Conservation (phyloP, 345 rosid species). For the Citrus cavaleriei region DNA sequence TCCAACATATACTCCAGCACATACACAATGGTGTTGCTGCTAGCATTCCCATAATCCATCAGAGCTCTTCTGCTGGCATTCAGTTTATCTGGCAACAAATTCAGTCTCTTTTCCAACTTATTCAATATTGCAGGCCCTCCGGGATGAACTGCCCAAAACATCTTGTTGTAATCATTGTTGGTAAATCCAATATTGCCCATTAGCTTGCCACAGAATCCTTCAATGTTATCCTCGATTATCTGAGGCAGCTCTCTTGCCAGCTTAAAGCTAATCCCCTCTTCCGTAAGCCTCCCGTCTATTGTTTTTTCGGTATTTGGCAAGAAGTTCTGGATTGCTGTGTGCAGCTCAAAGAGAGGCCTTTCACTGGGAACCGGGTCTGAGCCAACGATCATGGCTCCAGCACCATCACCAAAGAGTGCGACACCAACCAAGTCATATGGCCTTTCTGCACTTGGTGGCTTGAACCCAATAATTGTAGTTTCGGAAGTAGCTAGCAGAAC, state of each 20-base stretch:
- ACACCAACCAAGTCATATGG: conserved; percentile 98
- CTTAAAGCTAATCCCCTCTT: conserved; percentile 88
- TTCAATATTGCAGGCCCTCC: conserved; percentile 98
- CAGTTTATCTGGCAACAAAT: conserved; percentile 70
- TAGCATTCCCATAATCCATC: conserved; percentile 91
- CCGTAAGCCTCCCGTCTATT: conserved; percentile 86
- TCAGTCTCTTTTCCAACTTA: conserved; percentile 72
- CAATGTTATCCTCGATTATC: conserved; percentile 83
- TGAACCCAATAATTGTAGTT: conserved; percentile 91
- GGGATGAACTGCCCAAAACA: conserved; percentile 99
- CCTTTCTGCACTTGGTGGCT: conserved; percentile 78
- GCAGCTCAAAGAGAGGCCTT: conserved; percentile 85
- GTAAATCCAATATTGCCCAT: conserved; percentile 42
- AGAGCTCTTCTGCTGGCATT: conserved; percentile 81
- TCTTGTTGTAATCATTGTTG: conserved; percentile 53
- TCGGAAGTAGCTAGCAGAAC: conserved; percentile 85
- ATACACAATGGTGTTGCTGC: conserved; percentile 89
- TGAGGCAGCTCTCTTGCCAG: conserved; percentile 88
- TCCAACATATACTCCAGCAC: conserved; percentile 90
- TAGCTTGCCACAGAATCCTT: conserved; percentile 68
- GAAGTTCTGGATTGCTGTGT: conserved; percentile 81
- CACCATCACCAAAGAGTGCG: conserved; percentile 92
- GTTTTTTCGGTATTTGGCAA: conserved; percentile 70
- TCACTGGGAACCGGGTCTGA: conserved; percentile 59
- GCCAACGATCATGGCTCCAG: conserved; percentile 82